Percentiles rank a stretch among this genome's conserved stretches.
Evolutionary conservation across 1,284 basidiomycete species (phyloP).

Genomic region (Ceratobasidium sp.): DNA sequence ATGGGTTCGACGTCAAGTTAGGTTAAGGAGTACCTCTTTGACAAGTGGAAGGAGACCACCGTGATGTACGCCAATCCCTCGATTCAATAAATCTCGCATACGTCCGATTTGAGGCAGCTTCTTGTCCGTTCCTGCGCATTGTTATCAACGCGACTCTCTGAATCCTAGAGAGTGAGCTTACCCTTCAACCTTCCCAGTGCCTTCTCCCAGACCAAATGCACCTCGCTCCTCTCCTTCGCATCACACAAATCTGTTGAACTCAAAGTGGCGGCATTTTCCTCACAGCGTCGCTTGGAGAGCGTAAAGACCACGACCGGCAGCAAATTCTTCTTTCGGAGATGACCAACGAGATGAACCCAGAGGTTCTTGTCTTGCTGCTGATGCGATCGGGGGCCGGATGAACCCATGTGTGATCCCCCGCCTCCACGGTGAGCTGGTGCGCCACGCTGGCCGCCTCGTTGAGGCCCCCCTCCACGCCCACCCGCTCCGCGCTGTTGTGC

Average conservation of each 20-base stretch:
- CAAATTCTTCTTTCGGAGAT: constrained; percentile 84
- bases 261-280: constrained; percentile 92
- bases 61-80: constrained; percentile 98
- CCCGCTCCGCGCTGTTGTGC: constrained; percentile 60
- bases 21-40: constrained; percentile 77
- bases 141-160: background rate
- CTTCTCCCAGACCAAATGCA: constrained; percentile 93
- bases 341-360: constrained; percentile 90
- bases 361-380: constrained; percentile 86
- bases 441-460: constrained; percentile 56
- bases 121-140: constrained; percentile 78
- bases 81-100: constrained; percentile 89
- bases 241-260: constrained; percentile 89
- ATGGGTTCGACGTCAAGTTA: background rate
- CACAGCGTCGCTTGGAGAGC: constrained; percentile 95
- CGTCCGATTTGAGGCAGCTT: constrained; percentile 93
- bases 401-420: constrained; percentile 57
- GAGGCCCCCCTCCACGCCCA: constrained; percentile 46
- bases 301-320: constrained; percentile 97
- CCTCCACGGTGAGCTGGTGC: constrained; percentile 51
- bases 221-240: constrained; percentile 92
- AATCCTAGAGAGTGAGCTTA: constrained; percentile 48
- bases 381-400: constrained; percentile 61
- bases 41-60: constrained; percentile 96
- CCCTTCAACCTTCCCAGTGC: constrained; percentile 92